Percentiles rank a stretch among this genome's conserved stretches.
Evolutionary conservation across 2,329 filamentous ascomycete genomes (phyloP).

Genomic region (Didymellaceae sp.): DNA sequence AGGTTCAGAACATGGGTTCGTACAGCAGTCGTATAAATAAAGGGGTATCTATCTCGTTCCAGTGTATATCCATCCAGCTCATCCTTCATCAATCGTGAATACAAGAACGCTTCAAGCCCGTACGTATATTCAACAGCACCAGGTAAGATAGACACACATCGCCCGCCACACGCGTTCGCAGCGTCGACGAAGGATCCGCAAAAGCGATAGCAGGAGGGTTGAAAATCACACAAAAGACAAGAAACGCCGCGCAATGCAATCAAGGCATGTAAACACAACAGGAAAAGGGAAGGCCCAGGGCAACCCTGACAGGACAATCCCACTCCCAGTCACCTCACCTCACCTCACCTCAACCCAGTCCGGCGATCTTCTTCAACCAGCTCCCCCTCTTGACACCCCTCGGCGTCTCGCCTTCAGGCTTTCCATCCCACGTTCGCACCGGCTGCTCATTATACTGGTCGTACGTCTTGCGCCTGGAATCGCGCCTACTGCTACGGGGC

Average conservation of each 20-base stretch:
- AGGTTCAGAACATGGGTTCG: too few species aligned
- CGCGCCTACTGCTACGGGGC: constrained; percentile 28
- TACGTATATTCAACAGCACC: not conserved
- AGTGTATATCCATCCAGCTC: not conserved
- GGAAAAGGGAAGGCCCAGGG: not conserved
- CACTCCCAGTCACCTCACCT: too few species aligned
- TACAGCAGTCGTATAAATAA: too few species aligned
- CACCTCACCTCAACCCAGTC: constrained; percentile 18
- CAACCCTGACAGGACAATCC: not conserved
- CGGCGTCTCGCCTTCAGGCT: constrained; percentile 41
- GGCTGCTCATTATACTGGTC: constrained; percentile 41
- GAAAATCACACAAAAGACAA: not conserved
- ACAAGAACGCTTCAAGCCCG: not conserved
- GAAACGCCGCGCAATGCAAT: constrained; percentile 23
- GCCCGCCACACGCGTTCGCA: too few species aligned
- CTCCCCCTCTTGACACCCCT: constrained; percentile 50
- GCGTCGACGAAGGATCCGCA: too few species aligned
- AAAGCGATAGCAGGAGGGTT: not conserved
- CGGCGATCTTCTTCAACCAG: constrained; percentile 57
- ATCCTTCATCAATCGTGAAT: not conserved
- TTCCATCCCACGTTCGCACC: constrained; percentile 50
- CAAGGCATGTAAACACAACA: too few species aligned
- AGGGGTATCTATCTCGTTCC: constrained; percentile 24
- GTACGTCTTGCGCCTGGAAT: constrained; percentile 36
- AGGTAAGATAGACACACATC: not conserved